These are phyloP conservation scores for Naganishia liquefaciens DNA, from an alignment of 1,284 basidiomycete species.

Conservation along the genomic window DNA sequence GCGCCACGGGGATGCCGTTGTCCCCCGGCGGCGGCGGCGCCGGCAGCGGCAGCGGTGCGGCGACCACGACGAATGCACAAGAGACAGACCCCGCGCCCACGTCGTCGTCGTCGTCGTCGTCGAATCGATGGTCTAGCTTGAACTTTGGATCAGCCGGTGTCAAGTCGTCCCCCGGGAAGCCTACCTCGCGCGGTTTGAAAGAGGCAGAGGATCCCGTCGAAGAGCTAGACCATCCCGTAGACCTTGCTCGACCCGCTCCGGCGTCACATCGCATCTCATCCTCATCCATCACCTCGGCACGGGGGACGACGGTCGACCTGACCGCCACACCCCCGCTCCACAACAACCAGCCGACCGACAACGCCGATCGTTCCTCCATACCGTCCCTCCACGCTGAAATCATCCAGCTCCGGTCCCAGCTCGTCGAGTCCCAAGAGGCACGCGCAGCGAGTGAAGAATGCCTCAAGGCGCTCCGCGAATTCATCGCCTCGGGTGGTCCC, in stretches of 20 bases:
- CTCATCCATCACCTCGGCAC: slow-evolving; percentile 8
- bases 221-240: slow-evolving; percentile 9
- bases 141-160: not conserved
- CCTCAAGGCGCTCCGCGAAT: slow-evolving; percentile 75
- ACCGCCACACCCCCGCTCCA: not conserved
- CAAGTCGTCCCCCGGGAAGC: not conserved
- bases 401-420: slow-evolving; percentile 59
- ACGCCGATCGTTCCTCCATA: not conserved
- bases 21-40: slow-evolving; percentile 28
- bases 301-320: not conserved
- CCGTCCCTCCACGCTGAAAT: slow-evolving; percentile 69
- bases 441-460: slow-evolving; percentile 83
- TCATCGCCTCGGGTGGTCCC: slow-evolving; percentile 63
- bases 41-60: no score
- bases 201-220: slow-evolving; percentile 18
- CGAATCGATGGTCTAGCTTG: slow-evolving; percentile 26
- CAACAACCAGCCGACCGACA: not conserved
- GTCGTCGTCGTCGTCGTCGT: no score
- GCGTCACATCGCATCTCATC: slow-evolving; percentile 4
- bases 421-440: slow-evolving; percentile 78
- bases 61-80: not conserved
- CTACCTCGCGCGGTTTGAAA: not conserved
- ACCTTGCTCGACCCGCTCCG: slow-evolving; percentile 2
- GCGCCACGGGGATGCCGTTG: slow-evolving; percentile 30
- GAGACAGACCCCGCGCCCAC: no score